phyloP scores from a whole-genome alignment of 495 filamentous ascomycete species.

The Tetracladium setigerum region DNA sequence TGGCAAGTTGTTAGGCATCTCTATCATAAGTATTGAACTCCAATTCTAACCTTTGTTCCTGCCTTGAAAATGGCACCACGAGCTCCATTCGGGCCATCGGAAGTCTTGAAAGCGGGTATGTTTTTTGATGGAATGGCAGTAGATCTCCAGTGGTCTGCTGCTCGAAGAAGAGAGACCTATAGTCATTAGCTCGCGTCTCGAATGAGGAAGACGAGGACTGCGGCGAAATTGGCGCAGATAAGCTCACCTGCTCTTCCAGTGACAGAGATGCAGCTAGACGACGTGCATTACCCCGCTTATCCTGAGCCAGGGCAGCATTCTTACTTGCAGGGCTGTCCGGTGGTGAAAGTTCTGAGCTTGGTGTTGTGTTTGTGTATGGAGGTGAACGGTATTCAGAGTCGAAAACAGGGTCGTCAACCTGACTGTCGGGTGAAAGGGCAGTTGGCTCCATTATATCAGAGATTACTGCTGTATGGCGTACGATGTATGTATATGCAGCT shows the following conservation, averaged over 20 bases:
- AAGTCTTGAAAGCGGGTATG: constrained; percentile 65
- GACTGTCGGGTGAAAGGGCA: constrained; percentile 9
- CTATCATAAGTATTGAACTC: constrained; percentile 29
- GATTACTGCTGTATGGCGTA: no score
- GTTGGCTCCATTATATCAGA: no score
- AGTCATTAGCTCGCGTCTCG: constrained; percentile 18
- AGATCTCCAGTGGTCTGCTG: constrained; percentile 75
- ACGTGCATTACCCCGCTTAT: constrained; percentile 27
- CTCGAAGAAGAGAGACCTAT: constrained; percentile 52
- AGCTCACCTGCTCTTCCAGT: constrained; percentile 45
- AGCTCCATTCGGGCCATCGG: constrained; percentile 74
- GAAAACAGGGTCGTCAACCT: constrained; percentile 11
- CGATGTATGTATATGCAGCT: no score
- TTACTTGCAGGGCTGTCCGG: constrained; percentile 36
- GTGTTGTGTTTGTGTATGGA: constrained; percentile 36
- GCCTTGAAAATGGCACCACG: constrained; percentile 62
- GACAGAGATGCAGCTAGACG: constrained; percentile 31
- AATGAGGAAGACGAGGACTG: neutral
- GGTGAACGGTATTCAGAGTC: constrained; percentile 22
- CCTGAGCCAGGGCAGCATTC: constrained; percentile 1
- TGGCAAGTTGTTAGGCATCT: constrained; percentile 17
- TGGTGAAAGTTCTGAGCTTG: constrained; percentile 42
- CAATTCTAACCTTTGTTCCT: constrained; percentile 48
- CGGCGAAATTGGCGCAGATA: neutral
- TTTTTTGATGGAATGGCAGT: constrained; percentile 57